Evolutionary conservation across 23 red algal genomes (phyloP).

Genomic region (Cyanidiococcus yangmingshanensis): DNA sequence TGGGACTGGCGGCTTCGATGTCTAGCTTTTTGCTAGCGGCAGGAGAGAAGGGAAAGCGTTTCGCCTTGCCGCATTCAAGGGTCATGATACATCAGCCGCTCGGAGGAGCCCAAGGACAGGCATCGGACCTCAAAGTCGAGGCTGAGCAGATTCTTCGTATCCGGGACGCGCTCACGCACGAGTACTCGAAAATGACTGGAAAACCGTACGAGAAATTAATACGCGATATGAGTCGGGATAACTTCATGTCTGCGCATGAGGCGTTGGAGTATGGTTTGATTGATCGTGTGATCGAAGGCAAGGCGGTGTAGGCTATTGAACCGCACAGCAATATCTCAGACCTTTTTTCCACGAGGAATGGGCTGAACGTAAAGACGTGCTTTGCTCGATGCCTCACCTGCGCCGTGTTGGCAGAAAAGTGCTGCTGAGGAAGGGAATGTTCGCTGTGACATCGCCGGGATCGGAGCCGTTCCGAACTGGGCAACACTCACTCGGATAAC

Average conservation of each 20-base stretch:
- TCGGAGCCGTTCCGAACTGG: no score
- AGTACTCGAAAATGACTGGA: constrained; percentile 96
- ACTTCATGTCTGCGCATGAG: constrained; percentile 95
- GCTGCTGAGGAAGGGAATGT: no score
- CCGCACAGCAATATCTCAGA: no score
- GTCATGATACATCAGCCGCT: constrained; percentile 99
- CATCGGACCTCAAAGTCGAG: constrained; percentile 97
- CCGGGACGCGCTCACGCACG: constrained; percentile 64
- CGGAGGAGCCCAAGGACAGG: constrained; percentile 96
- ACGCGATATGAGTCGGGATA: constrained; percentile 88
- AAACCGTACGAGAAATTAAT: constrained; percentile 83
- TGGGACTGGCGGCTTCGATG: constrained; percentile 95
- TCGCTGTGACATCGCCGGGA: no score
- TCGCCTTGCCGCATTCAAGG: constrained; percentile 89
- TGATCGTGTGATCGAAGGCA: constrained; percentile 93
- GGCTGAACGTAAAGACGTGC: no score
- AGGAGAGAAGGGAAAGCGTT: constrained; percentile 73
- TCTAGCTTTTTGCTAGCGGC: constrained; percentile 81
- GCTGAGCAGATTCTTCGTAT: constrained; percentile 97
- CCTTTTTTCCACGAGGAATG: no score
- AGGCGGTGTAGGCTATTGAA: constrained; percentile 26
- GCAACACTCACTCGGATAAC: no score
- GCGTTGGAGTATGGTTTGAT: constrained; percentile 91
- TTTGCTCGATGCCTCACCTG: no score
- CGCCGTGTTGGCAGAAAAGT: no score